Evolutionary conservation across 2,329 filamentous ascomycete genomes (phyloP).

Genomic region (Apiospora marii): DNA sequence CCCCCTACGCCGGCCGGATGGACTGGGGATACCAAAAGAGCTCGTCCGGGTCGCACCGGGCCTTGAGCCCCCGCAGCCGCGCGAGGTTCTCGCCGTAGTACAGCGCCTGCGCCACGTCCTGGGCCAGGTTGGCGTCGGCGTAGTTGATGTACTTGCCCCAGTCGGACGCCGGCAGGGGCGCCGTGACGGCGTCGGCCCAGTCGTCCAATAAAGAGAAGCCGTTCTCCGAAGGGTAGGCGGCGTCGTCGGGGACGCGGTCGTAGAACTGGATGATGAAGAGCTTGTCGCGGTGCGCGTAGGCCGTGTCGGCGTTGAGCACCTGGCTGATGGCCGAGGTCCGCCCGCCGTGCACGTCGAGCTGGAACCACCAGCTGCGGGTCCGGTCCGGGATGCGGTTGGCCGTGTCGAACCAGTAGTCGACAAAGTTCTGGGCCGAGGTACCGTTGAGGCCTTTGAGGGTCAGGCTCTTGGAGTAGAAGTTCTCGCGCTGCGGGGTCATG

Average conservation of each 20-base stretch:
- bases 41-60: slow-evolving; percentile 48
- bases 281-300: slow-evolving; percentile 53
- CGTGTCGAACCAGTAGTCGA: slow-evolving; percentile 49
- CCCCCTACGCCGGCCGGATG: not conserved
- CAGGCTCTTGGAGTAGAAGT: slow-evolving; percentile 51
- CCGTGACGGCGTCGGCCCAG: slow-evolving; percentile 38
- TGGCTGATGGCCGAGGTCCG: slow-evolving; percentile 47
- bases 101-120: slow-evolving; percentile 54
- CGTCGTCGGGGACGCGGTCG: slow-evolving; percentile 45
- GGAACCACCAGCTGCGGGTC: slow-evolving; percentile 48
- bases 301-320: slow-evolving; percentile 40
- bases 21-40: slow-evolving; percentile 50
- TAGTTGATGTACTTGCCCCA: slow-evolving; percentile 59
- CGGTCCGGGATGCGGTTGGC: slow-evolving; percentile 44
- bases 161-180: slow-evolving; percentile 33
- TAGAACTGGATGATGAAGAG: slow-evolving; percentile 59
- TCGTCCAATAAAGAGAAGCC: slow-evolving; percentile 38
- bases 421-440: slow-evolving; percentile 45
- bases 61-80: slow-evolving; percentile 49
- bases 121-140: slow-evolving; percentile 55
- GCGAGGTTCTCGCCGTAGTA: slow-evolving; percentile 55
- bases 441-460: slow-evolving; percentile 48
- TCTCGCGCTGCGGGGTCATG: too few species aligned
- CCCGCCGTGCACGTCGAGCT: slow-evolving; percentile 52
- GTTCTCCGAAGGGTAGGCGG: slow-evolving; percentile 38